Percentiles rank a stretch among this genome's conserved stretches.
These are phyloP conservation scores for Vachellia collinsii DNA, from an alignment of 306 rosid genomes.

Conservation along the genomic window DNA sequence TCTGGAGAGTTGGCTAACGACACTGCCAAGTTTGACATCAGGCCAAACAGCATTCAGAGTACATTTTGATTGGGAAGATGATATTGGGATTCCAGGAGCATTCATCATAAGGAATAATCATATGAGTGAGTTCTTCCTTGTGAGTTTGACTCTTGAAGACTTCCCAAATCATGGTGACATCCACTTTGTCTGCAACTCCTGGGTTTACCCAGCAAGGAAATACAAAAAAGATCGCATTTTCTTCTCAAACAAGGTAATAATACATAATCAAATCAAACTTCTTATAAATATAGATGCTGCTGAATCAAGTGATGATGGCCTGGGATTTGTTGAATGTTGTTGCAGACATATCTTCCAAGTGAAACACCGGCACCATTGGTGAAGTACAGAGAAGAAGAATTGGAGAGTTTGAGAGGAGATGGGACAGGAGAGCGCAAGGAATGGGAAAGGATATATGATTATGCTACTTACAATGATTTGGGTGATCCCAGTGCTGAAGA, in stretches of 20 bases:
- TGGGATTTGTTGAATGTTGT: background rate
- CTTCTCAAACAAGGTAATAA: conserved; percentile 62
- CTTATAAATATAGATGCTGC: background rate
- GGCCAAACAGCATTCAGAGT: conserved; percentile 56
- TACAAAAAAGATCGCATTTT: conserved; percentile 60
- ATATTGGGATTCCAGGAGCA: conserved; percentile 66
- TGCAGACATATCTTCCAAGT: conserved; percentile 60
- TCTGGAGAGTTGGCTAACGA: conserved; percentile 54
- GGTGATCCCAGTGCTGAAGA: conserved; percentile 31
- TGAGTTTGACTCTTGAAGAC: conserved; percentile 58
- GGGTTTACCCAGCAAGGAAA: conserved; percentile 57
- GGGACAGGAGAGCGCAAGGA: conserved; percentile 62
- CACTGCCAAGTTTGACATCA: conserved; percentile 45
- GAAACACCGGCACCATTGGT: conserved; percentile 21
- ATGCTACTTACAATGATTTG: conserved; percentile 41
- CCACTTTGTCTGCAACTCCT: conserved; percentile 70
- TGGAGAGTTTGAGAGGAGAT: conserved; percentile 56
- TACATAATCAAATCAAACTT: background rate
- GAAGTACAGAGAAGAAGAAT: conserved; percentile 50
- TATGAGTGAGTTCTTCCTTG: conserved; percentile 58
- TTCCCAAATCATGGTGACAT: conserved; percentile 56
- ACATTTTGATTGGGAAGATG: conserved; percentile 52
- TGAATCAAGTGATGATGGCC: background rate
- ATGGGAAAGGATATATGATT: conserved; percentile 70
- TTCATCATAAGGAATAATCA: conserved; percentile 55